These are phyloP conservation scores for Penicillium steckii DNA, from an alignment of 495 filamentous ascomycete species.

Conservation along the genomic window DNA sequence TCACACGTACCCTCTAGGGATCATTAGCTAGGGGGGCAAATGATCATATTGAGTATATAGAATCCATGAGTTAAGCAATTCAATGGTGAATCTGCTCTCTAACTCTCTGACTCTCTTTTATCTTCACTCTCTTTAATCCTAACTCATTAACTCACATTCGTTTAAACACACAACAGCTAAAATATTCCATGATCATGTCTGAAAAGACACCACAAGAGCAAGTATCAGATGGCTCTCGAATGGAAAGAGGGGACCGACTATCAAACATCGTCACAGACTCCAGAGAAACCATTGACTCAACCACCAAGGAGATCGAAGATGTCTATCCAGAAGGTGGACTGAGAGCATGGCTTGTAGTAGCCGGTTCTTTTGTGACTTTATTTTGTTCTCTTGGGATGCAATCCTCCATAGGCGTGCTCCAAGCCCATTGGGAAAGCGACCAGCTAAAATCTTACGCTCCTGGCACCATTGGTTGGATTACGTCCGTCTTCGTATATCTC, in stretches of 20 bases:
- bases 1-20: not conserved
- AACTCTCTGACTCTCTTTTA: too few relatives aligned
- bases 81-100: not conserved
- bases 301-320: not conserved
- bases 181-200: not conserved
- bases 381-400: not conserved
- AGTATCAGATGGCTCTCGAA: not conserved
- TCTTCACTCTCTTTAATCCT: not conserved
- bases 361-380: not conserved
- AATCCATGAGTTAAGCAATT: not conserved
- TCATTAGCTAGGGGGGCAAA: not conserved
- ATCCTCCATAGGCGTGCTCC: not conserved
- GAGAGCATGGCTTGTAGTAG: not conserved
- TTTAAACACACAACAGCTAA: not conserved
- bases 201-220: not conserved
- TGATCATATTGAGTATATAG: not conserved
- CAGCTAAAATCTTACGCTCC: not conserved
- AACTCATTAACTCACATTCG: not conserved
- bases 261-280: not conserved
- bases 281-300: not conserved
- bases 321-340: not conserved
- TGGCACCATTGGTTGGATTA: not conserved
- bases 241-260: not conserved
- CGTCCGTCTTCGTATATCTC: not conserved
- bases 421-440: not conserved